Evolutionary conservation across 768 basidiomycete species (phyloP).

Genomic region (Favolaschia claudopus): DNA sequence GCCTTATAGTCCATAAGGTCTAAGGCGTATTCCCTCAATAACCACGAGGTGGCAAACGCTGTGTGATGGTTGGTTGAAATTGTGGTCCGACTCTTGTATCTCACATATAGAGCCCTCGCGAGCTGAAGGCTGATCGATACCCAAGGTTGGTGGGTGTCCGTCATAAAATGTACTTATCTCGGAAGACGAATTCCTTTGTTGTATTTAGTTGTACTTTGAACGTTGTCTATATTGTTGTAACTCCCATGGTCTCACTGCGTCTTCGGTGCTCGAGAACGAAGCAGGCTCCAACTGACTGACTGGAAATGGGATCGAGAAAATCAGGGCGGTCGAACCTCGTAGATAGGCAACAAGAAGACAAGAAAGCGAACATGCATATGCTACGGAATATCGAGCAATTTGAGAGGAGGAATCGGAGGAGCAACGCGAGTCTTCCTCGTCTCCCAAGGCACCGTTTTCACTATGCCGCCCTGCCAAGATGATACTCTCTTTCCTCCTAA

Average conservation of each 20-base stretch:
- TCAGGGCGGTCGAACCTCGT: no score
- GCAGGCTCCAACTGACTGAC: no score
- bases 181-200: slow-evolving; percentile 11
- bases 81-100: background rate
- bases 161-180: slow-evolving; percentile 17
- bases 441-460: slow-evolving; percentile 46
- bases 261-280: no score
- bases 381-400: no score
- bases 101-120: background rate
- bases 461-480: slow-evolving; percentile 53
- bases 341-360: no score
- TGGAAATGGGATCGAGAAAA: no score
- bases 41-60: slow-evolving; percentile 1
- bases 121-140: background rate
- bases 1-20: slow-evolving; percentile 23
- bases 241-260: background rate
- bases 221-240: background rate
- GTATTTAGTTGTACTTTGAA: slow-evolving; percentile 18
- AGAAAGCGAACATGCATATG: no score
- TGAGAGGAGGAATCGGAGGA: no score
- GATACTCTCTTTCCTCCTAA: slow-evolving; percentile 52
- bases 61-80: slow-evolving; percentile 1
- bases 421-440: no score
- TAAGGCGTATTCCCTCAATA: slow-evolving; percentile 16
- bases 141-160: slow-evolving; percentile 18